These are phyloP conservation scores for Fusarium veterinarium DNA, from an alignment of 2,329 filamentous ascomycete genomes.

Conservation along the genomic window DNA sequence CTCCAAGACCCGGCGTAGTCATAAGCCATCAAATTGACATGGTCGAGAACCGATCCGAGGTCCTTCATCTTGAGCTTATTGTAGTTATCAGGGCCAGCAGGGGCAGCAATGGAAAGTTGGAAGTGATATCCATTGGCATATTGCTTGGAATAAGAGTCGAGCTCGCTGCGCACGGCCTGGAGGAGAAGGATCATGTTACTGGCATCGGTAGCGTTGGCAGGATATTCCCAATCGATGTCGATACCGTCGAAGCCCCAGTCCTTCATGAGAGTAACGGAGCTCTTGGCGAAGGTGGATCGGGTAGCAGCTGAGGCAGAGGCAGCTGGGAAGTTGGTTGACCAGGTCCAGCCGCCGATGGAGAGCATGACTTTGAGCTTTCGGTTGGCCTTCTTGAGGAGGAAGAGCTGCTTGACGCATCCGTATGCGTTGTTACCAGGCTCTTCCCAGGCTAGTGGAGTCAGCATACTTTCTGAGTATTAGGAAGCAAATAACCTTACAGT, in stretches of 20 bases:
- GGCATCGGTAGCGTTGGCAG: constrained; percentile 50
- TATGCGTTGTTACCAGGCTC: constrained; percentile 77
- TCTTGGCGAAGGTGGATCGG: constrained; percentile 75
- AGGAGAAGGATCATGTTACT: constrained; percentile 56
- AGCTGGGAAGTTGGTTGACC: constrained; percentile 76
- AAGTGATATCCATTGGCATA: constrained; percentile 58
- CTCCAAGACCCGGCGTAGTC: constrained; percentile 80
- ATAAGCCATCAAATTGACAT: constrained; percentile 76
- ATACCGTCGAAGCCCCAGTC: constrained; percentile 71
- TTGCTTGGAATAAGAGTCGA: constrained; percentile 59
- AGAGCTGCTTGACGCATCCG: constrained; percentile 81
- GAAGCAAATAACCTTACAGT: constrained; percentile 13
- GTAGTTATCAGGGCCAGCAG: constrained; percentile 62
- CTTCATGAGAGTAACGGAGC: constrained; percentile 75
- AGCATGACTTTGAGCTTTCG: constrained; percentile 81
- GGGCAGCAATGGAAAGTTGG: constrained; percentile 62
- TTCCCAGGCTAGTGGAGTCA: constrained; percentile 52
- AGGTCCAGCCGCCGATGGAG: constrained; percentile 86
- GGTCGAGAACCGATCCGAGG: constrained; percentile 63
- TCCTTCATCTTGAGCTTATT: constrained; percentile 57
- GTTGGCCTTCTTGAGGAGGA: constrained; percentile 78
- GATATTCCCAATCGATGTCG: constrained; percentile 56
- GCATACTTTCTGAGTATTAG: rapidly evolving
- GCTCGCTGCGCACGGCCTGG: constrained; percentile 54
- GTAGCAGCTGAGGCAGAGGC: constrained; percentile 68